Evolutionary conservation across 352 stramenopile genomes (phyloP), one percentile per base, ranked within the genome.

Genomic region (Globisporangium lucens): DNA sequence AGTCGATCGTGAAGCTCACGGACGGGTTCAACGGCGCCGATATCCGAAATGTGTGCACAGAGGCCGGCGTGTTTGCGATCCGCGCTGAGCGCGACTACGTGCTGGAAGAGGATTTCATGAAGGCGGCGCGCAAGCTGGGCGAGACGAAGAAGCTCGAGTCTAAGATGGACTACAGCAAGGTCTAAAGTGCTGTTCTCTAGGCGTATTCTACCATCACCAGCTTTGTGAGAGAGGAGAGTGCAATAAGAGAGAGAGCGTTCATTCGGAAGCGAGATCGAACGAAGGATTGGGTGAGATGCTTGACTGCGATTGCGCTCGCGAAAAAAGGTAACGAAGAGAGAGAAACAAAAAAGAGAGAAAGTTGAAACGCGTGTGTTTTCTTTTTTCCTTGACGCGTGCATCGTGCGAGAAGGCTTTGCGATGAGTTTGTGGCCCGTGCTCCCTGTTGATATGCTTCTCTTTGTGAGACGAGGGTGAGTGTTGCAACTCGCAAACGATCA

Each of bases 101-200:
- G 29, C 78, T 99, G 22, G 98, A 99, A 76, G 98, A 99, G 74
- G 98, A 99, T 78, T 99, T 99, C 77, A 99, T 99, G 97, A 99
- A 99, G 89, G 98, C 98, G 2, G 97, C 97, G 57, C 90, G 98
- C 64, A 99, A 99, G 88, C 91, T 99, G 72, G 91, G 92, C 36
- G 98, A 99, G 70, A 97, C 92, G 65, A 99, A 99, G 94, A 99
- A 99, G 82, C 90, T 99, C 53, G 98, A 99, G 85, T 98, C 90
- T 61, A 99, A 99, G 87, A 95, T 99, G 80, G 97, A 99, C 83
- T 99, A 99, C 83, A 98, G 89, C 83, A 99, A 99, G 85, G 97
- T 99, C 72, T 99, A 98, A 98, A 63, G 36, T 29, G 13, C 15
- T 49, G 38, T 46, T n/a, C 6, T 17, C n/a, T n/a, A 46, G 38